These are phyloP conservation scores for Oryza longistaminata DNA, from an alignment of 176 grass and related monocot genomes.

Conservation along the genomic window DNA sequence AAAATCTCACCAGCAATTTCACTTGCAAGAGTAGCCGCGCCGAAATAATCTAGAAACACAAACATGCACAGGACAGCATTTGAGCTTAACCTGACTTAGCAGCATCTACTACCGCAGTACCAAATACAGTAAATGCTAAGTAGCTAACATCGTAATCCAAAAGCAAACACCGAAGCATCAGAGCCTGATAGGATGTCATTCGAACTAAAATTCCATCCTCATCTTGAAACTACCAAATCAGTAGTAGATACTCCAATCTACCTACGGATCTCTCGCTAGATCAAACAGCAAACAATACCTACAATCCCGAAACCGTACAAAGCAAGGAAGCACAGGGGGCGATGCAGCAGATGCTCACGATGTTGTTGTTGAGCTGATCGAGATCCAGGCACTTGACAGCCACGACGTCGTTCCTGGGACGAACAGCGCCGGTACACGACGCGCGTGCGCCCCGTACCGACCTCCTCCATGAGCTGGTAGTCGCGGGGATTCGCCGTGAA, in stretches of 20 bases:
- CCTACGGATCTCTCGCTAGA: conserved; percentile 53
- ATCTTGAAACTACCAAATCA: conserved; percentile 34
- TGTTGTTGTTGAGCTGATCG: conserved; percentile 96
- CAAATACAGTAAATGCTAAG: conserved; percentile 30
- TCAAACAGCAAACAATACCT: conserved; percentile 26
- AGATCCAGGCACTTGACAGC: conserved; percentile 99
- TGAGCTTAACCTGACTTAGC: conserved; percentile 13
- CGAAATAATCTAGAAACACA: conserved; percentile 33
- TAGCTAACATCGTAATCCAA: background rate
- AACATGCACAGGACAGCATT: background rate
- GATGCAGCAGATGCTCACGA: conserved; percentile 50
- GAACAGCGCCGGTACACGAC: conserved; percentile 86
- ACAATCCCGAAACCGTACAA: conserved; percentile 6
- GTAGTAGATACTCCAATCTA: conserved; percentile 27
- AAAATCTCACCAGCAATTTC: background rate
- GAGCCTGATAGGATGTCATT: background rate
- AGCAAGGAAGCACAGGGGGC: background rate
- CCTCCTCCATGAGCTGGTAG: conserved; percentile 78
- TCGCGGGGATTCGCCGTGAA: conserved; percentile 62
- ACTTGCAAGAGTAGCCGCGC: background rate
- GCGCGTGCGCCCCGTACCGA: conserved; percentile 91
- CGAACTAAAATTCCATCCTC: conserved; percentile 9
- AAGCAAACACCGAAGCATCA: conserved; percentile 10
- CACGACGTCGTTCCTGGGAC: conserved; percentile 59
- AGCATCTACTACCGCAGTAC: conserved; percentile 27